phyloP scores from a whole-genome alignment of 2,329 filamentous ascomycete genomes.

The Nigrospora oryzae region DNA sequence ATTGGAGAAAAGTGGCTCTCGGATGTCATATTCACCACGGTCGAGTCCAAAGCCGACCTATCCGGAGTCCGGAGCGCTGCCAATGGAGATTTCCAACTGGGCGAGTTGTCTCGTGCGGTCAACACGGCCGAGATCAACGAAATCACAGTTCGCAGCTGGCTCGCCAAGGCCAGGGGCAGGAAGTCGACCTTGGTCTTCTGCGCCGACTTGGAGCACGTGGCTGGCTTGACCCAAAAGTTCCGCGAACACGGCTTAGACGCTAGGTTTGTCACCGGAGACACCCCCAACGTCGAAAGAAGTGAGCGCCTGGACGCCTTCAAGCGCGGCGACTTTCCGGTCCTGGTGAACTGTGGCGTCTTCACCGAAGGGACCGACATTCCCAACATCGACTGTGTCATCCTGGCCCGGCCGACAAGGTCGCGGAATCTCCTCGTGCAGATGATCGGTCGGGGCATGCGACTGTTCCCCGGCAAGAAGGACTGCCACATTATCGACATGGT shows the following conservation, averaged over 20 bases:
- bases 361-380: constrained; percentile 98
- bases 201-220: constrained; percentile 79
- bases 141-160: constrained; percentile 79
- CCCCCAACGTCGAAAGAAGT: constrained; percentile 58
- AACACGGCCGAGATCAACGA: constrained; percentile 78
- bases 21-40: constrained; percentile 89
- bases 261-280: constrained; percentile 77
- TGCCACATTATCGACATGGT: constrained; percentile 98
- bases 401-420: constrained; percentile 83
- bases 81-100: constrained; percentile 71
- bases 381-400: constrained; percentile 87
- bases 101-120: constrained; percentile 71
- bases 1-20: constrained; percentile 81
- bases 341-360: constrained; percentile 93
- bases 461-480: constrained; percentile 71
- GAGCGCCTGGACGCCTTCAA: constrained; percentile 70
- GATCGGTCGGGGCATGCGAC: constrained; percentile 88
- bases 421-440: constrained; percentile 94
- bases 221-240: constrained; percentile 66
- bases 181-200: constrained; percentile 92
- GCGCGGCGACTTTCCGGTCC: constrained; percentile 68
- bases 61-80: constrained; percentile 54
- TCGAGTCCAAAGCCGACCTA: constrained; percentile 74
- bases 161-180: constrained; percentile 62
- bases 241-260: constrained; percentile 73